Conservation (phyloP, 805 yeast species). For the Saturnispora mendoncae region DNA sequence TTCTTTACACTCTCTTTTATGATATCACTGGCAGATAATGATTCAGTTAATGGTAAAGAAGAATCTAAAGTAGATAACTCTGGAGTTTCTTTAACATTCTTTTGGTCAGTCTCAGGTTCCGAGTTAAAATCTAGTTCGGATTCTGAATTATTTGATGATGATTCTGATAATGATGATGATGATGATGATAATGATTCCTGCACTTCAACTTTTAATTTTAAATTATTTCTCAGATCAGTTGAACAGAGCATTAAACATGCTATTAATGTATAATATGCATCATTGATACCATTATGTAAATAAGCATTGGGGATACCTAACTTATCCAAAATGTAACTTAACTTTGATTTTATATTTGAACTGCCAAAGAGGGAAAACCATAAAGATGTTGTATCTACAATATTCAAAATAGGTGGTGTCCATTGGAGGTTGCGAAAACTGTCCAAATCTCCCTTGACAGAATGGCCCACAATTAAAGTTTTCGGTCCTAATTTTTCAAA, state of each 20-base stretch:
- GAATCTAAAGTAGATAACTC: no score
- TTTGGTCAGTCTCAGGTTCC: no score
- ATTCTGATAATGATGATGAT: no score
- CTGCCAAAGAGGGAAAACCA: conserved; percentile 21
- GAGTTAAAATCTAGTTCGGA: background rate
- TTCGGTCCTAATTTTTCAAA: conserved; percentile 15
- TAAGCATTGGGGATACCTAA: conserved; percentile 24
- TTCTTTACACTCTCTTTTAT: conserved; percentile 1
- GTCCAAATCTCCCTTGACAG: conserved; percentile 21
- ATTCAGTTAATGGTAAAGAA: conserved; percentile 1
- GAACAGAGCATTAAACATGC: conserved; percentile 23
- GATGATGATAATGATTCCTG: background rate
- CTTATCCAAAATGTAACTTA: conserved; percentile 22
- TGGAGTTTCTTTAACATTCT: no score
- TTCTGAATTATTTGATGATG: background rate
- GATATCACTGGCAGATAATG: conserved; percentile 5
- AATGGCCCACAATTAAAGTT: conserved; percentile 25
- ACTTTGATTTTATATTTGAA: conserved; percentile 14
- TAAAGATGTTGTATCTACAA: conserved; percentile 24
- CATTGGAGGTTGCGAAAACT: conserved; percentile 16
- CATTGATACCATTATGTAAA: conserved; percentile 28
- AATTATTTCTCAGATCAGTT: conserved; percentile 21
- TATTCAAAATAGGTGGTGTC: conserved; percentile 14
- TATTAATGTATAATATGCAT: conserved; percentile 25
- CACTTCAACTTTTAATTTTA: conserved; percentile 4